Evolutionary conservation across 1,284 basidiomycete species (phyloP).

Genomic region (Microbotryum lychnidis-dioicae): DNA sequence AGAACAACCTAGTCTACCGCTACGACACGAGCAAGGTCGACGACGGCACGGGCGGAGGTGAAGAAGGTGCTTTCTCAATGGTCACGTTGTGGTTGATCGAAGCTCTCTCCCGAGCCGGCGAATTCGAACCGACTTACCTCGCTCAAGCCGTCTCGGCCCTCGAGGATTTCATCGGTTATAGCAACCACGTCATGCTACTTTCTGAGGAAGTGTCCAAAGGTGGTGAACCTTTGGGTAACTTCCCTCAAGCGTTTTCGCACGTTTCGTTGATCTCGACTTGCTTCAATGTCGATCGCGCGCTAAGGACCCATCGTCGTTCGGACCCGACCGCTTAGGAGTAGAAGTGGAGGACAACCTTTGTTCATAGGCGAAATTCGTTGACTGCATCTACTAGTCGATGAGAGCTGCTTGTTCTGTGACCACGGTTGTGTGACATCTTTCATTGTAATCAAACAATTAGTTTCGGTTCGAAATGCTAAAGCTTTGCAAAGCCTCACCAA

Average conservation of each 20-base stretch:
- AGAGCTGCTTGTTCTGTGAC: too few relatives aligned
- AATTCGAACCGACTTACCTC: conserved; percentile 59
- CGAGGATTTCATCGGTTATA: conserved; percentile 61
- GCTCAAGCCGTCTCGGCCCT: conserved; percentile 68
- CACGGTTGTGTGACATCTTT: too few relatives aligned
- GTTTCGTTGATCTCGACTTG: conserved; percentile 22
- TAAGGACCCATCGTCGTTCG: not conserved
- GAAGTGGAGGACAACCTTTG: too few relatives aligned
- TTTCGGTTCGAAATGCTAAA: too few relatives aligned
- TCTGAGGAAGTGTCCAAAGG: conserved; percentile 50
- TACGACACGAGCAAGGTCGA: conserved; percentile 72
- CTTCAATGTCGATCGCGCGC: conserved; percentile 26
- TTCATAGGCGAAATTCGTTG: too few relatives aligned
- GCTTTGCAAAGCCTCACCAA: too few relatives aligned
- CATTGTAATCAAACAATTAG: too few relatives aligned
- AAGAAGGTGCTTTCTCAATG: conserved; percentile 39
- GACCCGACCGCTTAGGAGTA: too few relatives aligned
- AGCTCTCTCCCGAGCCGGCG: conserved; percentile 72
- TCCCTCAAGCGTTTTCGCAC: conserved; percentile 28
- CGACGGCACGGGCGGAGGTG: conserved; percentile 87
- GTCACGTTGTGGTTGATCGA: conserved; percentile 66
- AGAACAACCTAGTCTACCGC: conserved; percentile 56
- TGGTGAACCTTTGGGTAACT: conserved; percentile 30
- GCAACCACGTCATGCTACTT: conserved; percentile 77
- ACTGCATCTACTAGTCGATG: too few relatives aligned